Evolutionary conservation across 2,329 filamentous ascomycete genomes (phyloP).

Genomic region (Verticillium isaacii): DNA sequence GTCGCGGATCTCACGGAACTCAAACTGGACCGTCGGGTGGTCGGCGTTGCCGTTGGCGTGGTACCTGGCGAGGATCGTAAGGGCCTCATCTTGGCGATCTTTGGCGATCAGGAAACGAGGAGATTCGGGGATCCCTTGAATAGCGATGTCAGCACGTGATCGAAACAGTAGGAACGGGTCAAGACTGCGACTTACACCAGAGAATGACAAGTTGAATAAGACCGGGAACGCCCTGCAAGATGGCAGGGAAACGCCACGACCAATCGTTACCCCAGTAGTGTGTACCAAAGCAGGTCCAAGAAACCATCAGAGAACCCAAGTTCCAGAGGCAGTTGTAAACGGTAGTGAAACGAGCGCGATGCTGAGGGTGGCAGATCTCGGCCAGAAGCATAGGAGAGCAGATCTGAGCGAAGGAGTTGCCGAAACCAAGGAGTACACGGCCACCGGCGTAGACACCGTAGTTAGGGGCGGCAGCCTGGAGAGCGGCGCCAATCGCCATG

Average conservation of each 20-base stretch:
- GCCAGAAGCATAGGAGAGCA: constrained; percentile 55
- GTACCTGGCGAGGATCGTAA: constrained; percentile 39
- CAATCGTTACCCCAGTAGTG: constrained; percentile 51
- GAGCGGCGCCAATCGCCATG: constrained; percentile 20
- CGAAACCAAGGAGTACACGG: constrained; percentile 61
- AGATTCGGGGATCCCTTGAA: constrained; percentile 44
- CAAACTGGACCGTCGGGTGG: constrained; percentile 39
- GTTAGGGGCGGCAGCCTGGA: constrained; percentile 25
- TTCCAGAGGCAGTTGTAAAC: constrained; percentile 67
- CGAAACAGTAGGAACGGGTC: background rate
- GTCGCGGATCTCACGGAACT: constrained; percentile 45
- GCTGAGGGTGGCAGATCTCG: constrained; percentile 64
- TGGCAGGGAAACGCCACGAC: constrained; percentile 62
- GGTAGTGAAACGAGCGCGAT: constrained; percentile 58
- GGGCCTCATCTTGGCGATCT: constrained; percentile 35
- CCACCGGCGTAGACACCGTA: constrained; percentile 33
- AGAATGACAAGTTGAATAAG: constrained; percentile 58
- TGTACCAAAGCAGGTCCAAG: constrained; percentile 60
- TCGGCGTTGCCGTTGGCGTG: constrained; percentile 42
- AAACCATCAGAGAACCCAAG: constrained; percentile 49
- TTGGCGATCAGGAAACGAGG: constrained; percentile 31
- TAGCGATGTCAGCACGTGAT: background rate
- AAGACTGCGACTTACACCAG: constrained; percentile 34
- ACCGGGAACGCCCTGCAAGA: constrained; percentile 58
- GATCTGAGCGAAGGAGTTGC: constrained; percentile 60